Evolutionary conservation across 225 moss, liverwort and hornwort species (phyloP).

Genomic region (Physcomitrium patens): DNA sequence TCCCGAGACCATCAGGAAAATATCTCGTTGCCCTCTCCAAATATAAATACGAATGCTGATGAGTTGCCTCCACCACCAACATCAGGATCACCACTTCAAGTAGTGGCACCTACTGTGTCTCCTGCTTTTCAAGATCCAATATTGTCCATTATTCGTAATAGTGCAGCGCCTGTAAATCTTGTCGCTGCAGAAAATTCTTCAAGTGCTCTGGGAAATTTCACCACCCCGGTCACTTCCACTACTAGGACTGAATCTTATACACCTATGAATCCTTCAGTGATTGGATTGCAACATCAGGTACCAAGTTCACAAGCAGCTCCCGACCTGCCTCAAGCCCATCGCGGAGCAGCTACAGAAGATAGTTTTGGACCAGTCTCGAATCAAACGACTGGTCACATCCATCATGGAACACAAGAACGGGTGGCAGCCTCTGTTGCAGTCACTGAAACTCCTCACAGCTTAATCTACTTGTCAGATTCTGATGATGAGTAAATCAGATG

Average conservation of each 20-base stretch:
- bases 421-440: constrained; percentile 11
- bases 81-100: constrained; percentile 20
- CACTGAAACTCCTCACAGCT: constrained; percentile 21
- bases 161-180: constrained; percentile 20
- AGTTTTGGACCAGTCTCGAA: constrained; percentile 2
- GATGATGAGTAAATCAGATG: constrained; percentile 34
- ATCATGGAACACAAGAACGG: constrained; percentile 19
- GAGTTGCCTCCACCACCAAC: constrained; percentile 29
- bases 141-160: constrained; percentile 46
- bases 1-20: constrained; percentile 22
- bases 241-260: background rate
- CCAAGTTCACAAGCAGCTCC: background rate
- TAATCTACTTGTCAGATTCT: constrained; percentile 58
- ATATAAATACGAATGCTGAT: constrained; percentile 17
- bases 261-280: constrained; percentile 3
- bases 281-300: constrained; percentile 3
- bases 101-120: constrained; percentile 8
- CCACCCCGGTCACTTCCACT: background rate
- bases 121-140: constrained; percentile 41
- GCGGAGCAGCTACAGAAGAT: constrained; percentile 18
- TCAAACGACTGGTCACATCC: constrained; percentile 3
- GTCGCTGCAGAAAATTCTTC: background rate
- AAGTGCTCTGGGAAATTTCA: background rate
- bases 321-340: background rate
- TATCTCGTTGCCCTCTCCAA: constrained; percentile 15